Conservation (phyloP, 2,329 filamentous ascomycete species). For the Fusarium azukiicola region DNA sequence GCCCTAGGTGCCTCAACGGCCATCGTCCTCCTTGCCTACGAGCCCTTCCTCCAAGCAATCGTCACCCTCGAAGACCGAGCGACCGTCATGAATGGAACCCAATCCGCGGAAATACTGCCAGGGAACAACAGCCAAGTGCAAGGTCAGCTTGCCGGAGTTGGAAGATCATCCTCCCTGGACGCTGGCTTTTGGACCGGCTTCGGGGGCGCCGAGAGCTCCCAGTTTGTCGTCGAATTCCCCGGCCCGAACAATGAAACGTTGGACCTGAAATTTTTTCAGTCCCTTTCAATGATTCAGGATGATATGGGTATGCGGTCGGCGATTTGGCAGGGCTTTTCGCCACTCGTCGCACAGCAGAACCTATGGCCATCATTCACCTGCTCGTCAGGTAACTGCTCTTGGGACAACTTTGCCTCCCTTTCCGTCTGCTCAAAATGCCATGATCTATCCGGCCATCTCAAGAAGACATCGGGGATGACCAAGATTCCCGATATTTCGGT, state of each 20-base stretch:
- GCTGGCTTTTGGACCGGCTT: neutral
- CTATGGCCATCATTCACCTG: constrained; percentile 24
- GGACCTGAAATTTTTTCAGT: neutral
- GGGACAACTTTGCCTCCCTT: constrained; percentile 24
- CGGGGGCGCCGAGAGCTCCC: neutral
- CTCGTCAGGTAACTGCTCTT: constrained; percentile 37
- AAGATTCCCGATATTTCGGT: neutral
- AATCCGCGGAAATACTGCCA: neutral
- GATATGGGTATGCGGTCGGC: constrained; percentile 30
- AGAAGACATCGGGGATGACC: neutral
- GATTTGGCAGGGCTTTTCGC: constrained; percentile 32
- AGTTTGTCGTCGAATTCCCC: neutral
- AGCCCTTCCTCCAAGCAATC: constrained; percentile 30
- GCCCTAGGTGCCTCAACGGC: constrained; percentile 15
- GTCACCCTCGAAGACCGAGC: constrained; percentile 8
- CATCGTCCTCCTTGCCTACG: constrained; percentile 23
- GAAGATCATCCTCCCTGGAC: neutral
- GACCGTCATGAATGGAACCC: neutral
- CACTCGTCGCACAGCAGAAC: neutral
- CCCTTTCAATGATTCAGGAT: neutral
- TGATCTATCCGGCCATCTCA: neutral
- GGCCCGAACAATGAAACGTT: neutral
- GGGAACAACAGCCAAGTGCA: neutral
- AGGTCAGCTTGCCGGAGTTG: neutral
- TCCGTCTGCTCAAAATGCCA: constrained; percentile 26